Evolutionary conservation across 2,329 filamentous ascomycete species (phyloP), one percentile per base, ranked within the genome.

Genomic region (Plenodomus biglobosus): DNA sequence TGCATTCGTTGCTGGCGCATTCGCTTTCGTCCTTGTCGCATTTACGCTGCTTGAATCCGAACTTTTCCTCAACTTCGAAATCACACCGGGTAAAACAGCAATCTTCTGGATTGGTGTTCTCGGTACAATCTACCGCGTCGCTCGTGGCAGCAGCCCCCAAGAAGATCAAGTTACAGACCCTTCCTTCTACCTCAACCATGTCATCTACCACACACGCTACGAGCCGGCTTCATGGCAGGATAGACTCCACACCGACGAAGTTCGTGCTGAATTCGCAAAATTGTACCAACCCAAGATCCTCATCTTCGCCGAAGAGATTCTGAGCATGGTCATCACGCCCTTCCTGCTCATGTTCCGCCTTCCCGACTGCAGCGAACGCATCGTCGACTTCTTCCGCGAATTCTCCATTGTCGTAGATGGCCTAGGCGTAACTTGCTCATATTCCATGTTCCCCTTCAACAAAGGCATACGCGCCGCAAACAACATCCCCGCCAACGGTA

Each of bases 401-500:
- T 96, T 97, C 61, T 97, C 94, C 0, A 85, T 99, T 18, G 92
- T 99, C 61, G 92, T 99, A 15, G 94, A 99, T 65, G 94, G 94
- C 0, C 81, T 99, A 30, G 94, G 94, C 18, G 92, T 96, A 58
- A 90, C 97, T 10, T 99, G 94, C 72, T 96, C 92, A 1, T 97
- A 96, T 74, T 94, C 94, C 2, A 90, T 96, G 30, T 99, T 99
- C 64, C 90, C 96, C 55, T 97, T 97, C 75, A 92, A 95, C 71
- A 92, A 91, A 69, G 88, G 86, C 19, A 79, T 86, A 18, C 59
- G 58, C n/a, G 62, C 62, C 36, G 55, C 56, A 19, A 80, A 82
- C 40, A 80, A 79, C 56, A 71, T 73, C n/a, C 56, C 70, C 52
- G 51, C 71, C 58, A 72, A 73, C 49, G 58, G 72, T 61, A 61